These are phyloP conservation scores for Melampsora occidentalis DNA, from an alignment of 1,284 basidiomycete genomes.

Conservation along the genomic window DNA sequence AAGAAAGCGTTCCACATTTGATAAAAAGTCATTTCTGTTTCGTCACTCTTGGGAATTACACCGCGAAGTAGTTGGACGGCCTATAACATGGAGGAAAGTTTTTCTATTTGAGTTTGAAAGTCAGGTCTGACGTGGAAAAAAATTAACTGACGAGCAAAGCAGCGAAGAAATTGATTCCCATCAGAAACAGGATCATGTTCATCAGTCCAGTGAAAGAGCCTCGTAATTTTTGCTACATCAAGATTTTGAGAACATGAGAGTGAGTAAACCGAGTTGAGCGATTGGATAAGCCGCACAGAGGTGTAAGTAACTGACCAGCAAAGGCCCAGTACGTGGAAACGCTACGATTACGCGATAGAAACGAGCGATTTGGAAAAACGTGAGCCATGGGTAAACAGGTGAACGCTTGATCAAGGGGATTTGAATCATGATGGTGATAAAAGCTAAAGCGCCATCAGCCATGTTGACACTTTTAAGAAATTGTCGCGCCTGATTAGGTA, in stretches of 20 bases:
- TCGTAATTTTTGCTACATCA: slow-evolving; percentile 64
- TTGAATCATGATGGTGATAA: slow-evolving; percentile 77
- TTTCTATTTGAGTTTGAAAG: not conserved
- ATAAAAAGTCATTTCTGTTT: slow-evolving; percentile 72
- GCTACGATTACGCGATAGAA: slow-evolving; percentile 93
- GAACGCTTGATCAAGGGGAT: slow-evolving; percentile 69
- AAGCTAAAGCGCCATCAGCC: slow-evolving; percentile 76
- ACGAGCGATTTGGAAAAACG: slow-evolving; percentile 78
- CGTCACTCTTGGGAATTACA: slow-evolving; percentile 62
- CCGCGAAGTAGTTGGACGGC: slow-evolving; percentile 62
- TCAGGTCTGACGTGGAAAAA: not conserved
- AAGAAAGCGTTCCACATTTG: slow-evolving; percentile 84
- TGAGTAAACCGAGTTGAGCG: not conserved
- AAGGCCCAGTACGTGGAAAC: slow-evolving; percentile 76
- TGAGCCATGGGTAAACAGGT: slow-evolving; percentile 83
- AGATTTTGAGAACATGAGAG: not conserved
- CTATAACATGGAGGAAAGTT: not conserved
- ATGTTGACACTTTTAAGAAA: slow-evolving; percentile 75
- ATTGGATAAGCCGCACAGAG: not conserved
- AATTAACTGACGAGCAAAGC: slow-evolving; percentile 66
- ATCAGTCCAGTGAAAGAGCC: slow-evolving; percentile 85
- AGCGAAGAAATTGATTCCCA: slow-evolving; percentile 82
- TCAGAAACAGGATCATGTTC: slow-evolving; percentile 90
- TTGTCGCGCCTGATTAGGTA: slow-evolving; percentile 72
- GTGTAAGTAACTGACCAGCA: slow-evolving; percentile 60